phyloP scores from a whole-genome alignment of 140 eudicot species.

The Erigeron philadelphicus region DNA sequence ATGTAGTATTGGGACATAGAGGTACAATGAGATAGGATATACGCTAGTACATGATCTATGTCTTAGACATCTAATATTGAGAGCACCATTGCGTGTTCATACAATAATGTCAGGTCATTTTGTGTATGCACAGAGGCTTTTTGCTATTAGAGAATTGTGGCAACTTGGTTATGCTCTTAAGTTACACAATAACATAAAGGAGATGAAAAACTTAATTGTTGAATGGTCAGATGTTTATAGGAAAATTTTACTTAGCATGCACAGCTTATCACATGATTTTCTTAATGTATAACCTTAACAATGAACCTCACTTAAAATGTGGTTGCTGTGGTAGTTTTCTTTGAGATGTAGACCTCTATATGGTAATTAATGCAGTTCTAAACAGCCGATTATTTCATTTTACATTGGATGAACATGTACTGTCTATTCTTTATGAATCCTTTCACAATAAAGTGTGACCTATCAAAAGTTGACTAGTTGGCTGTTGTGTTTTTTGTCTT shows the following conservation, averaged over 20 bases:
- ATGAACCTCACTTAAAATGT: neutral
- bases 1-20: slow-evolving; percentile 11
- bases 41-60: no score
- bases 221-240: neutral
- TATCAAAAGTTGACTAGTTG: slow-evolving; percentile 1
- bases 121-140: neutral
- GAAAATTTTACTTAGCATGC: slow-evolving; percentile 1
- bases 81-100: neutral
- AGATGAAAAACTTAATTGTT: slow-evolving; percentile 5
- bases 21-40: slow-evolving; percentile 7
- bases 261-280: slow-evolving; percentile 6
- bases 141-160: slow-evolving; percentile 1
- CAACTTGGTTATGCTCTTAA: slow-evolving; percentile 20
- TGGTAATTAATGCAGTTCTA: neutral
- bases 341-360: neutral
- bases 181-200: slow-evolving; percentile 2
- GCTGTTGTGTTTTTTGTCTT: slow-evolving; percentile 4
- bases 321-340: neutral
- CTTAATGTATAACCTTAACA: neutral
- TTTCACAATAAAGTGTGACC: neutral
- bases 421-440: slow-evolving; percentile 12
- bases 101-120: slow-evolving; percentile 10
- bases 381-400: neutral
- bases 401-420: slow-evolving; percentile 11
- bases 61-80: no score